Percentiles rank a stretch among this genome's conserved stretches.
Evolutionary conservation across 2,329 filamentous ascomycete genomes (phyloP).

Genomic region (Podosphaera aphanis): DNA sequence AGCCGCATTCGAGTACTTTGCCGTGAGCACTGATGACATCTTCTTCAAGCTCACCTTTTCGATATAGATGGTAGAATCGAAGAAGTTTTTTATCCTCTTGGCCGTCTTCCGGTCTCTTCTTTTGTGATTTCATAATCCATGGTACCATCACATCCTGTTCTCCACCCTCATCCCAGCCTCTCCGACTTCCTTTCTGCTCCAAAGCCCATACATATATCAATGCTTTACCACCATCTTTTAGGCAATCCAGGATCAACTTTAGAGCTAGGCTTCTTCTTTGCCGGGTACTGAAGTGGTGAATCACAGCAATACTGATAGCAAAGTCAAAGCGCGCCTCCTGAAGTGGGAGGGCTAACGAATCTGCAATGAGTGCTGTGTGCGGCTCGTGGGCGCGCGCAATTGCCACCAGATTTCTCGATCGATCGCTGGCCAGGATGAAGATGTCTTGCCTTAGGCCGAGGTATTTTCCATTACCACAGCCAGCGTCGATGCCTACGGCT

Average conservation of each 20-base stretch:
- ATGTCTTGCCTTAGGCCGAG: slow-evolving; percentile 53
- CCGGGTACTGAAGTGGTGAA: slow-evolving; percentile 75
- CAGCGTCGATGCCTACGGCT: slow-evolving; percentile 67
- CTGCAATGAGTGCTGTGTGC: slow-evolving; percentile 53
- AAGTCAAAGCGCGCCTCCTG: slow-evolving; percentile 50
- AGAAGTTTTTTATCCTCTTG: slow-evolving; percentile 32
- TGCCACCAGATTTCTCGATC: slow-evolving; percentile 35
- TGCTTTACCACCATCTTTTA: slow-evolving; percentile 37
- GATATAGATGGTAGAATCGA: slow-evolving; percentile 86
- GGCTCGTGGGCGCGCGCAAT: slow-evolving; percentile 25
- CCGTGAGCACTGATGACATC: slow-evolving; percentile 58
- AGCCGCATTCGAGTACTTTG: slow-evolving; percentile 52
- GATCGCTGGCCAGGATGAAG: slow-evolving; percentile 67
- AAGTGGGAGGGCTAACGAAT: slow-evolving; percentile 67
- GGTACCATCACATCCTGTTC: slow-evolving; percentile 87
- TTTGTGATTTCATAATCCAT: slow-evolving; percentile 45
- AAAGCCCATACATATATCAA: slow-evolving; percentile 89
- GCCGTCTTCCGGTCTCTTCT: slow-evolving; percentile 15
- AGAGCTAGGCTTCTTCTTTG: slow-evolving; percentile 52
- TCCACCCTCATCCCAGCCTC: slow-evolving; percentile 68
- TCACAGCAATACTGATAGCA: slow-evolving; percentile 76
- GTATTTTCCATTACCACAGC: slow-evolving; percentile 96
- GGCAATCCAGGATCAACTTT: slow-evolving; percentile 40
- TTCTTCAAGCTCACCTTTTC: slow-evolving; percentile 62
- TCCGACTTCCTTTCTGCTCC: slow-evolving; percentile 65